A percentile compares a stretch with the other conserved stretches of the same genome.
phyloP scores from a whole-genome alignment of 129 eudicot species.

The Flaveria sonorensis region DNA sequence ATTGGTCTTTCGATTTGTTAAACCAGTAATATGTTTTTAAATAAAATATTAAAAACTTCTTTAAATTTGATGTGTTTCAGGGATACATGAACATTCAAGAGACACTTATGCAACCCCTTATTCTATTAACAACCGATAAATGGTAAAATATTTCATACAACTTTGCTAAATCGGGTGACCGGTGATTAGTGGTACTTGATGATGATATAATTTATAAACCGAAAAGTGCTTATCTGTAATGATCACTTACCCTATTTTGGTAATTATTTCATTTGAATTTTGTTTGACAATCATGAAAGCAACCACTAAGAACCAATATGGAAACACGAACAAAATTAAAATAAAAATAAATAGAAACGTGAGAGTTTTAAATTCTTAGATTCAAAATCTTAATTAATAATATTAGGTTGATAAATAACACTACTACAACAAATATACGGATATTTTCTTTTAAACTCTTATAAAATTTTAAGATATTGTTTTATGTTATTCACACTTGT shows the following conservation, averaged over 20 bases:
- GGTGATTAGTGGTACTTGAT: background rate
- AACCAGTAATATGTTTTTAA: no score
- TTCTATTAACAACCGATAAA: background rate
- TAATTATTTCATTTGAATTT: constrained; percentile 16
- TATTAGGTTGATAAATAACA: no score
- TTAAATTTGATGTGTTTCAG: no score
- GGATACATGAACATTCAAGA: no score
- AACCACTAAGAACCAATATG: constrained; percentile 11
- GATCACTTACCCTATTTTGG: background rate
- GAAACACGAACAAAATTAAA: background rate
- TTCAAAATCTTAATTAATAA: background rate
- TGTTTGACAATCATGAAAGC: constrained; percentile 5
- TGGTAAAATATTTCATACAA: background rate
- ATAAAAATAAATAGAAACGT: background rate
- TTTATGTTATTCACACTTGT: no score
- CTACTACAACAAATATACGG: no score
- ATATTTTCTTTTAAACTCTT: no score
- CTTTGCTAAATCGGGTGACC: background rate
- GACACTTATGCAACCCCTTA: no score
- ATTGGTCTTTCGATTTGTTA: no score
- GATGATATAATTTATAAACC: background rate
- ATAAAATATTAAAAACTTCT: no score
- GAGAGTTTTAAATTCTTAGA: background rate
- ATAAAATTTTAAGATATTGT: no score
- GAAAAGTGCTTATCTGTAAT: background rate